These are phyloP conservation scores for Psilocybe tampanensis DNA, from an alignment of 768 basidiomycete species.

Conservation along the genomic window DNA sequence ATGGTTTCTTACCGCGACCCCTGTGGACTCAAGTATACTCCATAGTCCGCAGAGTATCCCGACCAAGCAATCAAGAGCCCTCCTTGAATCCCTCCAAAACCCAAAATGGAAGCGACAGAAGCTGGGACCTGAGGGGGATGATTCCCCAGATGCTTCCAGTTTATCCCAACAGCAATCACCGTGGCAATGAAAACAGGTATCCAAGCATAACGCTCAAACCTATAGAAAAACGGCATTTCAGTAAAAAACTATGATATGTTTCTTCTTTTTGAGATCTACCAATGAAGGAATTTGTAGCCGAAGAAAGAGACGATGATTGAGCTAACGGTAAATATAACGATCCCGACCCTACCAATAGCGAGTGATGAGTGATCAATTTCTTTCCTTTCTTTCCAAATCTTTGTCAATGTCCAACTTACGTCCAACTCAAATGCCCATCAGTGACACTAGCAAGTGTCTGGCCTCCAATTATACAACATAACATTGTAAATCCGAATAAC, in stretches of 20 bases:
- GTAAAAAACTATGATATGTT: too few species aligned
- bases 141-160: conserved; percentile 63
- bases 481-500: conserved; percentile 60
- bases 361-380: not conserved
- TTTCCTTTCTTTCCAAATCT: too few species aligned
- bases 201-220: conserved; percentile 75
- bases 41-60: conserved; percentile 68
- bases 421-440: conserved; percentile 30
- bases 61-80: conserved; percentile 71
- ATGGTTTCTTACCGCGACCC: conserved; percentile 6
- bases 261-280: conserved; percentile 30
- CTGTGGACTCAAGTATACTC: conserved; percentile 51
- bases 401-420: conserved; percentile 22
- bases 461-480: conserved; percentile 66
- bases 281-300: conserved; percentile 50
- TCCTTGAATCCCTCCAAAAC: conserved; percentile 66
- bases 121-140: conserved; percentile 50
- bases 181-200: conserved; percentile 77
- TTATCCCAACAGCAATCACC: conserved; percentile 65
- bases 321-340: conserved; percentile 71
- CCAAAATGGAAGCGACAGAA: conserved; percentile 52
- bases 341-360: conserved; percentile 58
- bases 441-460: conserved; percentile 34
- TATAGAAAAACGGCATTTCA: conserved; percentile 17
- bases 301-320: conserved; percentile 65